A percentile compares a stretch with the other conserved stretches of the same genome.
These are phyloP conservation scores for Panaeolus papilionaceus DNA, from an alignment of 768 basidiomycete genomes.

Conservation along the genomic window DNA sequence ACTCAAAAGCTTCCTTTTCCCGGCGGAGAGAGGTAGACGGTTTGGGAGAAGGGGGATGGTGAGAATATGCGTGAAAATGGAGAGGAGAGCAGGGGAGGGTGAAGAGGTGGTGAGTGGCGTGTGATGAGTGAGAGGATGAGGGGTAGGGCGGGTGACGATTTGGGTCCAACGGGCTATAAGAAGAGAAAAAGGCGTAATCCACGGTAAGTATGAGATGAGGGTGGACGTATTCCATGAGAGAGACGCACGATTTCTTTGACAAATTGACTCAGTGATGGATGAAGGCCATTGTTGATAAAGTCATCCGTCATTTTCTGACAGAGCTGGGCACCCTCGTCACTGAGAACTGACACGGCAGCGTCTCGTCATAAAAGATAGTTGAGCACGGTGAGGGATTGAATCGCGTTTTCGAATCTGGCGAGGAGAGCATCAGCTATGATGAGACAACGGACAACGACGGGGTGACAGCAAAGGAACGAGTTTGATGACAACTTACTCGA, in stretches of 20 bases:
- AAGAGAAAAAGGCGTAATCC: too few relatives aligned
- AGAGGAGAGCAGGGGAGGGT: constrained; percentile 25
- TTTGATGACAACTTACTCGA: constrained; percentile 51
- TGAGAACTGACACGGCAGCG: constrained; percentile 32
- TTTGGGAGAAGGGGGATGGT: constrained; percentile 82
- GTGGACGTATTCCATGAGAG: neutral
- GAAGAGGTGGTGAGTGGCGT: constrained; percentile 42
- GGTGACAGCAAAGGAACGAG: neutral
- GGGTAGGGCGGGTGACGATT: constrained; percentile 57
- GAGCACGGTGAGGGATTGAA: constrained; percentile 57
- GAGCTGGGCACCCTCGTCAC: constrained; percentile 37
- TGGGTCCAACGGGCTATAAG: constrained; percentile 59
- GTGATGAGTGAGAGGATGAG: constrained; percentile 54
- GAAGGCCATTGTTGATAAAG: constrained; percentile 53
- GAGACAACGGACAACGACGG: neutral
- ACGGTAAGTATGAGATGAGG: too few relatives aligned
- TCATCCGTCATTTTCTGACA: constrained; percentile 47
- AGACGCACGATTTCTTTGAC: constrained; percentile 57
- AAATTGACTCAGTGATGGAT: constrained; percentile 45
- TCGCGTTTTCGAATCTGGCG: constrained; percentile 46
- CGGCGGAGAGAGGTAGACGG: constrained; percentile 62
- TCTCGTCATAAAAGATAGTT: constrained; percentile 48
- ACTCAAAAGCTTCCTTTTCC: neutral
- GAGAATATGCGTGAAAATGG: constrained; percentile 58
- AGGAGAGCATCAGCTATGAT: constrained; percentile 7